Conservation (phyloP, 2,329 filamentous ascomycete genomes). For the Nemania sp. region DNA sequence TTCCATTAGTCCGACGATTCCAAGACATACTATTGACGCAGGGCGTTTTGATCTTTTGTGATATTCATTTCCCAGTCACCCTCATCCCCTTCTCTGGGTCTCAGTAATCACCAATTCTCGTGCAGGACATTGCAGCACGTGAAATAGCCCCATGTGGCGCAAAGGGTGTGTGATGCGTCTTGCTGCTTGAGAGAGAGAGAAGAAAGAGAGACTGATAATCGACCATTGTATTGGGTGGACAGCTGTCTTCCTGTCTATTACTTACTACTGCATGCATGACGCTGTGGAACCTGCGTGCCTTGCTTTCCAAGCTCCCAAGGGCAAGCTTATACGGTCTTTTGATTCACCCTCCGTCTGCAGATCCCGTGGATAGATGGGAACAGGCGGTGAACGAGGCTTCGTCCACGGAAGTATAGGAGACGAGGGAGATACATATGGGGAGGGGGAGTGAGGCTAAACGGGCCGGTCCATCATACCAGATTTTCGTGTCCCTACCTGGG, state of each 20-base stretch:
- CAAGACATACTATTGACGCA: conserved; percentile 10
- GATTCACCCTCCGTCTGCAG: not conserved
- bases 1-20: not conserved
- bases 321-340: not conserved
- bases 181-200: not conserved
- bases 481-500: not conserved
- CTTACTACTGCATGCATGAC: conserved; percentile 8
- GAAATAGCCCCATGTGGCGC: conserved; percentile 20
- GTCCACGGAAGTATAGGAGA: not conserved
- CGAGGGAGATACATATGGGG: not conserved
- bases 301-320: not conserved
- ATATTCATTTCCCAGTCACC: not conserved
- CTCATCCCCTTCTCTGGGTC: not conserved
- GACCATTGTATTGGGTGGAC: not conserved
- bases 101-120: not conserved
- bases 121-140: conserved; percentile 12
- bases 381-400: conserved; percentile 13
- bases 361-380: not conserved
- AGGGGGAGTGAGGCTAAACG: conserved; percentile 12
- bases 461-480: not conserved
- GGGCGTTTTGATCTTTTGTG: conserved; percentile 4
- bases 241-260: not conserved
- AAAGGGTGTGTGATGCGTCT: not conserved
- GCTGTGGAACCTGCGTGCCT: conserved; percentile 21
- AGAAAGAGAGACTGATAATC: too few species aligned